Conservation (phyloP, 2,329 filamentous ascomycete genomes). For the Akanthomyces uredinophilus region DNA sequence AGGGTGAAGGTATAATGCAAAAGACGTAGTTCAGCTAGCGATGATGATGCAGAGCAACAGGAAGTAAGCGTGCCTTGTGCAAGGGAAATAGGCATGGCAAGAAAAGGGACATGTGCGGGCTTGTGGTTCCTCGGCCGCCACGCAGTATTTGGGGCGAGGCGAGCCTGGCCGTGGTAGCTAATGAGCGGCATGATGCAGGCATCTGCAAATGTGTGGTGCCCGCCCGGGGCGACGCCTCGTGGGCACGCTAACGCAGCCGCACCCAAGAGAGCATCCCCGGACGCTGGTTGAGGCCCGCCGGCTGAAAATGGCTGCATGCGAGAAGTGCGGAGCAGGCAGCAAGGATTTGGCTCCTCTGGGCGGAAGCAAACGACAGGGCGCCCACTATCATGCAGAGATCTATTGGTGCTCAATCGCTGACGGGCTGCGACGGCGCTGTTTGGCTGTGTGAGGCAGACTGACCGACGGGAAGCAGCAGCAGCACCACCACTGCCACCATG, state of each 20-base stretch:
- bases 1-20: not conserved
- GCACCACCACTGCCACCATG: not conserved
- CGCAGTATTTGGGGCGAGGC: constrained; percentile 4
- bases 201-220: not conserved
- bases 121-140: not conserved
- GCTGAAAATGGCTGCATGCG: constrained; percentile 4
- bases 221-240: constrained; percentile 8
- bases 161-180: not conserved
- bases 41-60: not conserved
- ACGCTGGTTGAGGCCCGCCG: not conserved
- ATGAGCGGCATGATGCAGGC: not conserved
- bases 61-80: not conserved
- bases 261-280: not conserved
- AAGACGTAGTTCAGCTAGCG: not conserved
- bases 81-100: not conserved
- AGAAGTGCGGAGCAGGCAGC: not conserved
- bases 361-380: not conserved
- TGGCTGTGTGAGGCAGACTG: constrained; percentile 5
- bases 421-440: not conserved
- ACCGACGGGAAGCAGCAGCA: not conserved
- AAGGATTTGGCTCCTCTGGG: not conserved
- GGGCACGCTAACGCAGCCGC: constrained; percentile 13
- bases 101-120: not conserved
- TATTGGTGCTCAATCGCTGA: constrained; percentile 10
- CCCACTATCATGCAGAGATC: constrained; percentile 2